phyloP scores from a whole-genome alignment of 441 rosid species.

The Syzygium malaccense region DNA sequence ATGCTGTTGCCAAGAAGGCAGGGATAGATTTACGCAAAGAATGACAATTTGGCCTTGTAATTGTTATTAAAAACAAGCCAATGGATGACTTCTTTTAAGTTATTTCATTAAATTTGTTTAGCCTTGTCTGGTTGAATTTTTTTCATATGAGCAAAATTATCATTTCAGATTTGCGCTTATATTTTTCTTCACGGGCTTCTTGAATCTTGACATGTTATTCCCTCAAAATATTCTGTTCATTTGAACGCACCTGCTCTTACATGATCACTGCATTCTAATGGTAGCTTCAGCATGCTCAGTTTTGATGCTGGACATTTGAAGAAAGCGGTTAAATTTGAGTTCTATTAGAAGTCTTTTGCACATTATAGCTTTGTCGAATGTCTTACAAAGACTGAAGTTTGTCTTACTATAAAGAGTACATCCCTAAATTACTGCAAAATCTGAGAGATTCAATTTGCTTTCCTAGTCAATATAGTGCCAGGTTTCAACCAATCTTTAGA shows the following conservation, averaged over 20 bases:
- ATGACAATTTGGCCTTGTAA: constrained; percentile 18
- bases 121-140: background rate
- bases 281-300: background rate
- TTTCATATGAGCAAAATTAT: background rate
- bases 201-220: background rate
- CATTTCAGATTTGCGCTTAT: background rate
- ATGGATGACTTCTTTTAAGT: background rate
- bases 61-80: background rate
- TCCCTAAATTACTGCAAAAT: background rate
- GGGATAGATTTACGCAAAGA: constrained; percentile 80
- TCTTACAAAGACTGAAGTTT: background rate
- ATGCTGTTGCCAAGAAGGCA: constrained; percentile 94
- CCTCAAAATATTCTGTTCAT: background rate
- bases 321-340: background rate
- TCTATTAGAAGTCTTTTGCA: background rate
- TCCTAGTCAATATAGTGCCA: background rate
- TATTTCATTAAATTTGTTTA: background rate
- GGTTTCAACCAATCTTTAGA: background rate
- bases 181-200: background rate
- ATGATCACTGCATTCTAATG: background rate
- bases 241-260: background rate
- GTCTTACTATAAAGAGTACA: background rate
- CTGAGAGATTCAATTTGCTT: background rate
- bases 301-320: background rate
- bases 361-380: background rate